Conservation (phyloP, 2,329 filamentous ascomycete genomes). For the Diaporthe citriasiana region DNA sequence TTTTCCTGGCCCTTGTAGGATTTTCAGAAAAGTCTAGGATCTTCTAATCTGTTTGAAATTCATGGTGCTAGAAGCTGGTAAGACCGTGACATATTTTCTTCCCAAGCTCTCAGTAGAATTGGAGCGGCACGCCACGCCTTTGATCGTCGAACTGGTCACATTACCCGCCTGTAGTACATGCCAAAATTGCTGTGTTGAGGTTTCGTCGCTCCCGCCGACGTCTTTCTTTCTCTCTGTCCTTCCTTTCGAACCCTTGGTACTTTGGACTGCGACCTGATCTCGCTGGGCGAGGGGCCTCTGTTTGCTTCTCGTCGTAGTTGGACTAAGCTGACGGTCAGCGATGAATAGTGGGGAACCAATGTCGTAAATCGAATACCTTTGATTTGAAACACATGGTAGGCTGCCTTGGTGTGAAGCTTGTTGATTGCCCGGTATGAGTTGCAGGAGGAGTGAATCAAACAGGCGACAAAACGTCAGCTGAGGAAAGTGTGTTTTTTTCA, state of each 20-base stretch:
- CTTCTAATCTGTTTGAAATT: background rate
- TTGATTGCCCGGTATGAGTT: background rate
- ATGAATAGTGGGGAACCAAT: background rate
- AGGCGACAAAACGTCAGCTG: background rate
- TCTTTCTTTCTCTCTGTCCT: background rate
- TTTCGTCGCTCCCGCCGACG: background rate
- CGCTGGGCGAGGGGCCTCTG: slow-evolving; percentile 5
- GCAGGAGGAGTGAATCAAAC: too few species aligned
- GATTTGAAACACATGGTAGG: slow-evolving; percentile 4
- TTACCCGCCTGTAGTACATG: background rate
- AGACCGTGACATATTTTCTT: too few species aligned
- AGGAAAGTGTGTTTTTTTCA: background rate
- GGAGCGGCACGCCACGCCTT: background rate
- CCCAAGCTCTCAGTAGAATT: too few species aligned
- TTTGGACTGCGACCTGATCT: background rate
- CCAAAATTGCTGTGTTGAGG: background rate
- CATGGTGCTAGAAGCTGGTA: background rate
- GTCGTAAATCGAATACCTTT: background rate
- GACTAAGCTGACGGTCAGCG: background rate
- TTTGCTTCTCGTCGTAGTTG: background rate
- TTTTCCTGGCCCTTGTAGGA: too few species aligned
- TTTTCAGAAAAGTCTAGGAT: too few species aligned
- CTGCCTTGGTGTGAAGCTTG: background rate
- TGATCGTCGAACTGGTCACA: background rate
- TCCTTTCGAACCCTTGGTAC: background rate